Conservation (phyloP, 2,329 filamentous ascomycete genomes). For the Penicillium sp. region DNA sequence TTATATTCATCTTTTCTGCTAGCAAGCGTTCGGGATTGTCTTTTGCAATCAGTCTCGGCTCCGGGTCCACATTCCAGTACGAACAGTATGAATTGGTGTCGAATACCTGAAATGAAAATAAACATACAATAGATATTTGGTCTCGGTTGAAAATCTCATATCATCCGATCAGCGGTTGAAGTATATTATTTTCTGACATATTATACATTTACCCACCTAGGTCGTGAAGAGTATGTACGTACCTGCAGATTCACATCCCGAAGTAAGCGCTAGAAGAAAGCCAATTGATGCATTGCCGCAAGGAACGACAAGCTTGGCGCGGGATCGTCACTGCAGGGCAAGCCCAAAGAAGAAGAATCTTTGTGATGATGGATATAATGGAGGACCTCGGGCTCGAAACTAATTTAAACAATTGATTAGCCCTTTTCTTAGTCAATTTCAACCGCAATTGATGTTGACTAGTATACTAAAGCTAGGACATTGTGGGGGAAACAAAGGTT, state of each 20-base stretch:
- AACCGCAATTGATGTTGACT: neutral
- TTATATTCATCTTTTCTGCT: neutral
- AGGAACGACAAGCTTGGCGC: conserved; percentile 16
- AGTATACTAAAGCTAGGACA: neutral
- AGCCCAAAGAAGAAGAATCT: neutral
- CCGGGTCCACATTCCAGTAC: conserved; percentile 17
- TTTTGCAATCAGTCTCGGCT: neutral
- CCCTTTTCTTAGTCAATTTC: neutral
- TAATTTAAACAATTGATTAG: neutral
- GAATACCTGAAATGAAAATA: conserved; percentile 12
- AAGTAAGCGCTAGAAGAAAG: conserved; percentile 1
- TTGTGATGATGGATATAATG: too few relatives aligned
- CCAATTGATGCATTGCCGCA: conserved; percentile 4
- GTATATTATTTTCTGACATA: neutral
- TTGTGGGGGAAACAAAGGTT: conserved; percentile 11
- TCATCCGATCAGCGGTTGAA: neutral
- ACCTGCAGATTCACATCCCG: neutral
- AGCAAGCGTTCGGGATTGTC: conserved; percentile 3
- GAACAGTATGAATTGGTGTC: conserved; percentile 14
- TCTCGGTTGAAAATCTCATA: neutral
- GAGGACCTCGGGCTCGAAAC: too few relatives aligned
- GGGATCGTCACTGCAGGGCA: conserved; percentile 16
- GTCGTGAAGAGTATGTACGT: neutral
- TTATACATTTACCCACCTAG: neutral
- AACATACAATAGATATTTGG: conserved; percentile 6